Base-by-base conservation (phyloP, 441 rosid species). In the Capsella rubella region DNA sequence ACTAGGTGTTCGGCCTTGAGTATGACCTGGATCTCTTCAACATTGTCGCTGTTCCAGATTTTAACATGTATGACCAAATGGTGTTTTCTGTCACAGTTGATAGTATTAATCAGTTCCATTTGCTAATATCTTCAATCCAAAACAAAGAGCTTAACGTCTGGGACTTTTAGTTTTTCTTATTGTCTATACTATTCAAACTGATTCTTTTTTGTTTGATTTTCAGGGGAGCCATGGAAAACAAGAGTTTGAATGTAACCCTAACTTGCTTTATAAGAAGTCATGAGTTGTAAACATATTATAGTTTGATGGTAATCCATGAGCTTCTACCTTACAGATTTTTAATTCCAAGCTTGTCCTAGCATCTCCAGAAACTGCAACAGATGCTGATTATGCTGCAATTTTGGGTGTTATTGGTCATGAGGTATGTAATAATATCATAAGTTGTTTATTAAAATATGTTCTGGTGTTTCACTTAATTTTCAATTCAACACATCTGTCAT, bases 221-320 rank as follows among this genome's bases (percentile, higher is more conserved):
- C 85, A 93, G 99, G 97, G 99, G 99, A 83, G 99, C 99, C 74
- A 95, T 90, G 99, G 98, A 95, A 80, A 95, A 93, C 85, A 95
- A 95, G 86, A 93, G 99, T 87, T 82, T 95, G 77, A 95, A 95
- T 82, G 99, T 93, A 85, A 69, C 73, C 32, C 67, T 65, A 39
- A 64, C 50, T 73, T 68, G 25, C 60, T 78, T 45, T 15, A 42
- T 72, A 39, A 7, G 42, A 27, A 11, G 29, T 57, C 4, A n/a
- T 37, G 45, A 32, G 14, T 14, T 21, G 46, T 42, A 50, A 28
- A 21, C 35, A 25, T 15, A 62, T 1, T 32, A 39, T 74, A 29
- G 58, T 64, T 18, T 55, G 74, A 34, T 73, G 61, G 45, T 68
- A 61, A 56, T 70, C 18, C 67, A 21, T 80, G 47, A 58, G 34